These are phyloP conservation scores for Malassezia japonica DNA, from an alignment of 1,284 basidiomycete species.

Conservation along the genomic window DNA sequence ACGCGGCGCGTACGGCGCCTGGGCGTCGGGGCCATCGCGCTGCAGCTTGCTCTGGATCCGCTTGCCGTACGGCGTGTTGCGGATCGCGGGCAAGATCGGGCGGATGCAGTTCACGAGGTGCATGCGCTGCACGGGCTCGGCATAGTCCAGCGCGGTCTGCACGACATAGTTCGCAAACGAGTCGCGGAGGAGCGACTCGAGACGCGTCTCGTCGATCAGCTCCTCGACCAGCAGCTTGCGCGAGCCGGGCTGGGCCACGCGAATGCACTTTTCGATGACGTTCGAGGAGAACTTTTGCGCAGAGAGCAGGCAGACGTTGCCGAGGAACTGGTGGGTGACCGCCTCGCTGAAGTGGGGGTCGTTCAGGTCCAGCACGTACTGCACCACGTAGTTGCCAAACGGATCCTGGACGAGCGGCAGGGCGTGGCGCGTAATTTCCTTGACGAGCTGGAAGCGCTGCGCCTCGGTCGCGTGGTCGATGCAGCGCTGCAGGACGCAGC, in stretches of 20 bases:
- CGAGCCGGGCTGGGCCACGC: slow-evolving; percentile 87
- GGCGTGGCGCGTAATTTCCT: slow-evolving; percentile 97
- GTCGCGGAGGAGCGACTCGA: slow-evolving; percentile 88
- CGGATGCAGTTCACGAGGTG: slow-evolving; percentile 46
- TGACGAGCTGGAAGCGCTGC: slow-evolving; percentile 90
- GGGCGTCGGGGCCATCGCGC: slow-evolving; percentile 20
- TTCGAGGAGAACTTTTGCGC: slow-evolving; percentile 98
- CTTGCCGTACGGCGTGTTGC: slow-evolving; percentile 48
- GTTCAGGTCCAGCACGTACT: slow-evolving; percentile 96
- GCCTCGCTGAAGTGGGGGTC: slow-evolving; percentile 95
- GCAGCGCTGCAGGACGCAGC: slow-evolving; percentile 95
- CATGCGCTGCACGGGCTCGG: slow-evolving; percentile 42
- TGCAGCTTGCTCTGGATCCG: slow-evolving; percentile 48
- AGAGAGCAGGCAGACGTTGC: slow-evolving; percentile 92
- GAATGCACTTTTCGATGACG: slow-evolving; percentile 93
- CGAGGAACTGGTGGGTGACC: slow-evolving; percentile 92
- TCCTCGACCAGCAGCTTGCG: slow-evolving; percentile 93
- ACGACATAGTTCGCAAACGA: slow-evolving; percentile 48
- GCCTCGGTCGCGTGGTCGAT: slow-evolving; percentile 95
- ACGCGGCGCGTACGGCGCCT: neutral
- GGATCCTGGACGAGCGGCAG: slow-evolving; percentile 97
- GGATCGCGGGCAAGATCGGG: slow-evolving; percentile 45
- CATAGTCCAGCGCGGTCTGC: slow-evolving; percentile 47
- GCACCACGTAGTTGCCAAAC: slow-evolving; percentile 90
- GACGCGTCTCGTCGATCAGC: slow-evolving; percentile 79